These are phyloP conservation scores for Purshia tridentata DNA, from an alignment of 306 rosid species.

Conservation along the genomic window DNA sequence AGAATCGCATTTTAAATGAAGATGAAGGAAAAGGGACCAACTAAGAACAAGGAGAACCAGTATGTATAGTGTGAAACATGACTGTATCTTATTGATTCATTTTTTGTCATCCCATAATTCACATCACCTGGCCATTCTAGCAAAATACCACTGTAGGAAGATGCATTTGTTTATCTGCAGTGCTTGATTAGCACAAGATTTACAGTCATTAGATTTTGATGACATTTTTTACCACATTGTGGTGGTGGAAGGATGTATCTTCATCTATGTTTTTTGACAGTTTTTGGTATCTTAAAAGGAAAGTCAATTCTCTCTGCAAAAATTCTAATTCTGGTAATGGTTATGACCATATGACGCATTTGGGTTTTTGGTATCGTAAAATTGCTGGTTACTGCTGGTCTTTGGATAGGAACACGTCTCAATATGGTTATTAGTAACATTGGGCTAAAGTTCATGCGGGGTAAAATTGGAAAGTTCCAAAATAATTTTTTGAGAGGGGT, in stretches of 20 bases:
- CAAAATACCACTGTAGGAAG: conserved; percentile 33
- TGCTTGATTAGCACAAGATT: conserved; percentile 30
- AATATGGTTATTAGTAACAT: no score
- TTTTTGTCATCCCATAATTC: conserved; percentile 24
- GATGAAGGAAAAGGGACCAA: conserved; percentile 78
- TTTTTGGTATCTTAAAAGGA: conserved; percentile 2
- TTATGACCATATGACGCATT: no score
- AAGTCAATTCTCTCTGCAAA: not conserved
- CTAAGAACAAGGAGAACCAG: conserved; percentile 29
- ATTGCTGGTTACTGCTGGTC: no score
- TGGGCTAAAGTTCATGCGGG: no score
- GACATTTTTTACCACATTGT: conserved; percentile 27
- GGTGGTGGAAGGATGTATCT: conserved; percentile 17
- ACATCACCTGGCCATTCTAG: conserved; percentile 32
- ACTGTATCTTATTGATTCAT: conserved; percentile 33
- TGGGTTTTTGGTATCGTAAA: no score
- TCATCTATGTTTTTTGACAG: not conserved
- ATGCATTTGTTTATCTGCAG: conserved; percentile 26
- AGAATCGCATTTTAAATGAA: conserved; percentile 89
- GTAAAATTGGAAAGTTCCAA: no score
- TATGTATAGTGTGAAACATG: conserved; percentile 46
- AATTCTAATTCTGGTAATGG: not conserved
- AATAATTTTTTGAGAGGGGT: no score
- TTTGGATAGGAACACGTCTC: no score
- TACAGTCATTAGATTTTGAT: conserved; percentile 28